These are phyloP conservation scores for Knoxdaviesia proteae DNA, from an alignment of 2,329 filamentous ascomycete species.

Conservation along the genomic window DNA sequence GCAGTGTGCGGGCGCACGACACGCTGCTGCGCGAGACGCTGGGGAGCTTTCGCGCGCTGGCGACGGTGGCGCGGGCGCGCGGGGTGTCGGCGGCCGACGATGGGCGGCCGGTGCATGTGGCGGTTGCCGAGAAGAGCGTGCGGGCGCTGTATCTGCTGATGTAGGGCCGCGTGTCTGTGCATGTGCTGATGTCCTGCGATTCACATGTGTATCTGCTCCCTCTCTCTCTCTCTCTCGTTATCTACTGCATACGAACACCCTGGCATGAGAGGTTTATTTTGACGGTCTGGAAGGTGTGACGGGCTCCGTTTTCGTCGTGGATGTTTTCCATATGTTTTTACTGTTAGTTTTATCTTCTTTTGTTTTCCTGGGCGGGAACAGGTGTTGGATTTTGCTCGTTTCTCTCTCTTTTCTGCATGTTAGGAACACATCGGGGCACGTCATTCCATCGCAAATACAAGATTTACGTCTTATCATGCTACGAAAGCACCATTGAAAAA, in stretches of 20 bases:
- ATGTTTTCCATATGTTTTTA: too few relatives aligned
- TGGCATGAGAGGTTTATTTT: too few relatives aligned
- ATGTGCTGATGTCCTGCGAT: not conserved
- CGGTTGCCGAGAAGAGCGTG: slow-evolving; percentile 47
- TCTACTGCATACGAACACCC: not conserved
- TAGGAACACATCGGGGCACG: too few relatives aligned
- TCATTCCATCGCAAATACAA: too few relatives aligned
- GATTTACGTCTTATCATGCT: too few relatives aligned
- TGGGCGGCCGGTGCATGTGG: slow-evolving; percentile 60
- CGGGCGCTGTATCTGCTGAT: slow-evolving; percentile 42
- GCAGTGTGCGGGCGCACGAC: slow-evolving; percentile 35
- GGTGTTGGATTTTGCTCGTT: too few relatives aligned
- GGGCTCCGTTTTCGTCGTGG: too few relatives aligned
- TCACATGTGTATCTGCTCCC: not conserved
- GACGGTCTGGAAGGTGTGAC: too few relatives aligned
- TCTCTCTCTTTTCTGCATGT: too few relatives aligned
- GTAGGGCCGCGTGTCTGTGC: slow-evolving; percentile 17
- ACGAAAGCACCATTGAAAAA: too few relatives aligned
- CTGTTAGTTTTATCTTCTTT: too few relatives aligned
- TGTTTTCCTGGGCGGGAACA: too few relatives aligned
- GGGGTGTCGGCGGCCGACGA: slow-evolving; percentile 39
- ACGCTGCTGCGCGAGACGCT: slow-evolving; percentile 49
- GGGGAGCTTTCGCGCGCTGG: slow-evolving; percentile 45
- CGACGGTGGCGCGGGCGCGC: slow-evolving; percentile 45
- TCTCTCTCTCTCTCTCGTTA: slow-evolving; percentile 12